Conservation (phyloP, 495 filamentous ascomycete genomes). For the Parathielavia appendiculata region DNA sequence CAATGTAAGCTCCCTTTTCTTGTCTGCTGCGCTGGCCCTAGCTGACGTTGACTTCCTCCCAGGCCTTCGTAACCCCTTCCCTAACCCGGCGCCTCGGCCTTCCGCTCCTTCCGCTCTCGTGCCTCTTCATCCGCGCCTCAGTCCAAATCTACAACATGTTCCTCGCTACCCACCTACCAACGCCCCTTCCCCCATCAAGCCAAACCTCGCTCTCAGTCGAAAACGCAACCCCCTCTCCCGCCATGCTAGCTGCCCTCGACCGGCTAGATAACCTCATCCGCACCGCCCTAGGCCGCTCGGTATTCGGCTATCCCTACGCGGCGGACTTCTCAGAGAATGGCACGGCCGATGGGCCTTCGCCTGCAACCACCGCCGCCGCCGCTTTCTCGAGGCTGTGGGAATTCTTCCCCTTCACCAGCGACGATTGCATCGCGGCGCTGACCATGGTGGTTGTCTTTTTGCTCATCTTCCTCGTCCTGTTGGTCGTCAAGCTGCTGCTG, state of each 20-base stretch:
- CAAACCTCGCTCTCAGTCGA: conserved; percentile 55
- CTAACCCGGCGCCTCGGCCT: conserved; percentile 86
- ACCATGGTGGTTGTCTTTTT: conserved; percentile 79
- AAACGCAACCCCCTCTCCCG: conserved; percentile 53
- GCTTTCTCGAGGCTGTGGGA: conserved; percentile 28
- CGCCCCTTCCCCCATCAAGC: conserved; percentile 64
- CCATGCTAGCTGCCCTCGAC: conserved; percentile 65
- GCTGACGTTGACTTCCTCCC: neutral
- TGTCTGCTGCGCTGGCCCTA: neutral
- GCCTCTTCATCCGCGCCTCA: conserved; percentile 89
- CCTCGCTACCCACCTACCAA: conserved; percentile 74
- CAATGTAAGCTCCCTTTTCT: conserved; percentile 50
- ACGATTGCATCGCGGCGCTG: conserved; percentile 61
- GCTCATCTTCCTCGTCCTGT: conserved; percentile 67
- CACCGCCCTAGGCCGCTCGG: conserved; percentile 62
- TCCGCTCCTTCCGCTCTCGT: conserved; percentile 85
- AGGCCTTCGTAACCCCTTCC: conserved; percentile 80
- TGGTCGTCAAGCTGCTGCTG: conserved; percentile 76
- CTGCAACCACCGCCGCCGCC: conserved; percentile 17
- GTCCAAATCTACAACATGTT: conserved; percentile 99
- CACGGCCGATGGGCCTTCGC: neutral
- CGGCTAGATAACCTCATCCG: conserved; percentile 72
- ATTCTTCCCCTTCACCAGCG: conserved; percentile 42
- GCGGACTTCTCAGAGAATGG: conserved; percentile 14
- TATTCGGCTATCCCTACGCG: conserved; percentile 48